These are phyloP conservation scores for Phylloboletellus chloephorus DNA, from an alignment of 1,284 basidiomycete species.

Conservation along the genomic window DNA sequence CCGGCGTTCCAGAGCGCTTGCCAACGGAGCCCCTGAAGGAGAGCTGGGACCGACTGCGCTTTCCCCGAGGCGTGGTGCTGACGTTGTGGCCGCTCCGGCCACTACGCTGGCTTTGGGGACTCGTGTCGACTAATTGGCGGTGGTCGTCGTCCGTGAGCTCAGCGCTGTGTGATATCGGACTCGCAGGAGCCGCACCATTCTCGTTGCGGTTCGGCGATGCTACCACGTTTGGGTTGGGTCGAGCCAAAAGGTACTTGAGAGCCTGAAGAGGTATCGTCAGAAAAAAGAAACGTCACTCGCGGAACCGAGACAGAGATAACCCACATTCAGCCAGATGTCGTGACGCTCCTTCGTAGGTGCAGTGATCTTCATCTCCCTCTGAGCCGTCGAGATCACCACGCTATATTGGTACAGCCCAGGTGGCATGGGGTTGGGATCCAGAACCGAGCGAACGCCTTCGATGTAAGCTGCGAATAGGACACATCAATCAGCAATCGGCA, in stretches of 20 bases:
- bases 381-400: constrained; percentile 87
- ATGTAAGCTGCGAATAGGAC: constrained; percentile 75
- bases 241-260: constrained; percentile 75
- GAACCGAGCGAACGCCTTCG: constrained; percentile 82
- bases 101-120: constrained; percentile 68
- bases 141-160: constrained; percentile 49
- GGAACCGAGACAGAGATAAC: constrained; percentile 23
- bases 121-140: constrained; percentile 44
- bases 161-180: constrained; percentile 46
- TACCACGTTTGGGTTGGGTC: constrained; percentile 48
- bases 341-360: constrained; percentile 92
- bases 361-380: constrained; percentile 97
- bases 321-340: constrained; percentile 90
- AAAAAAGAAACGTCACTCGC: constrained; percentile 6
- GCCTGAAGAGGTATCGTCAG: constrained; percentile 47
- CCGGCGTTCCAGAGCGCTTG: constrained; percentile 84
- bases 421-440: constrained; percentile 91
- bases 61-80: constrained; percentile 70
- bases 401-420: constrained; percentile 91
- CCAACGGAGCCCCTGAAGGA: constrained; percentile 67
- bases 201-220: constrained; percentile 38
- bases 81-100: constrained; percentile 51
- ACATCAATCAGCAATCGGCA: constrained; percentile 12
- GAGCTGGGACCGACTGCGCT: constrained; percentile 69
- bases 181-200: constrained; percentile 42